A percentile compares a stretch with the other conserved stretches of the same genome.
These are phyloP conservation scores for Ramaria sp. DNA, from an alignment of 768 basidiomycete genomes.

Conservation along the genomic window DNA sequence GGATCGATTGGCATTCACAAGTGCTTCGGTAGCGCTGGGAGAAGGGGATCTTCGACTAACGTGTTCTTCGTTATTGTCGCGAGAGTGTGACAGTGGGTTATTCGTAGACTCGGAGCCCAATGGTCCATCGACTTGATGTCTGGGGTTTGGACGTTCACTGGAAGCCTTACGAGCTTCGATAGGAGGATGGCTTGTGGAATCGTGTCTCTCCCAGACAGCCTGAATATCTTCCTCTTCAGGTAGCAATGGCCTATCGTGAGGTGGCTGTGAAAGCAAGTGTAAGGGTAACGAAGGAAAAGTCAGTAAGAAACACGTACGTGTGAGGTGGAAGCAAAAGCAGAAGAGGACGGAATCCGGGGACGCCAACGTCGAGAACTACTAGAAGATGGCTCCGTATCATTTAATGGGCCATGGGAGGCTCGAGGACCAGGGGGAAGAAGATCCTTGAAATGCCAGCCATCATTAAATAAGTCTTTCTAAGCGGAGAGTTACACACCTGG, in stretches of 20 bases:
- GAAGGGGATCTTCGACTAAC: background rate
- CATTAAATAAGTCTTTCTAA: no score
- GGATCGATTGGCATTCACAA: background rate
- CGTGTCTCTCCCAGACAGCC: background rate
- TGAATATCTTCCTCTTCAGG: background rate
- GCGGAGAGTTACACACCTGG: no score
- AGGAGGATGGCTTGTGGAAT: background rate
- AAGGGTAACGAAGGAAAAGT: background rate
- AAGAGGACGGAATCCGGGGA: background rate
- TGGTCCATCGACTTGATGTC: background rate
- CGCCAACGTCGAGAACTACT: background rate
- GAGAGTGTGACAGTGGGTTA: background rate
- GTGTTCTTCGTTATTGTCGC: background rate
- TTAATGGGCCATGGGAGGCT: background rate
- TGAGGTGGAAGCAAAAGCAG: background rate
- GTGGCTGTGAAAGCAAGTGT: background rate
- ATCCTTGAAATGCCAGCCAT: no score
- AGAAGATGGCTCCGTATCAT: background rate
- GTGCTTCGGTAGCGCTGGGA: background rate
- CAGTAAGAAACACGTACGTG: background rate
- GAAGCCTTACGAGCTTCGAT: background rate
- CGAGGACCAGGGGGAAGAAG: no score
- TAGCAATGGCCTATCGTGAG: background rate
- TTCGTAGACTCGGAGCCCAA: background rate
- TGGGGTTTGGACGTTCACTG: background rate